phyloP scores from a whole-genome alignment of 164 flowering plant genomes.

The Tetrastigma voinierianum region DNA sequence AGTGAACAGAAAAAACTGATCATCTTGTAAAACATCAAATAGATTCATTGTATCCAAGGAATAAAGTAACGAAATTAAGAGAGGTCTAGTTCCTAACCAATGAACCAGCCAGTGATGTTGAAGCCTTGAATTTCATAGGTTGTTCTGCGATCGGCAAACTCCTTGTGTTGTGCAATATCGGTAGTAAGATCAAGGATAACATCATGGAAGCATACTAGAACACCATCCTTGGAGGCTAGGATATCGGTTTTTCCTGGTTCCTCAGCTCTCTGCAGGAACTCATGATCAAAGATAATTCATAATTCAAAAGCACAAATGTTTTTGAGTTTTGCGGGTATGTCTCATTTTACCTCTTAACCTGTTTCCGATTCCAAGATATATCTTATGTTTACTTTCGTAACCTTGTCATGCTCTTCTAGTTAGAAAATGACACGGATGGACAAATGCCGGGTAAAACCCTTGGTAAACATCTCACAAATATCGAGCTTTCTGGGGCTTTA shows the following conservation, averaged over 20 bases:
- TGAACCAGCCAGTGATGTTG: slow-evolving; percentile 80
- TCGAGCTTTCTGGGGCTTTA: no score
- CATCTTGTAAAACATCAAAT: background rate
- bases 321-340: no score
- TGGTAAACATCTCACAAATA: no score
- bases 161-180: slow-evolving; percentile 63
- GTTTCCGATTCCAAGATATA: no score
- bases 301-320: no score
- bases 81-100: slow-evolving; percentile 42
- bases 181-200: slow-evolving; percentile 81
- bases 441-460: no score
- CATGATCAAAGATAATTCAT: background rate
- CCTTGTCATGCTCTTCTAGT: no score
- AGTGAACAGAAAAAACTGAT: background rate
- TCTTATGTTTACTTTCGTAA: no score
- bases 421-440: no score
- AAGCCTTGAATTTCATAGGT: slow-evolving; percentile 86
- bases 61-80: background rate
- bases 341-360: no score
- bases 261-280: slow-evolving; percentile 81
- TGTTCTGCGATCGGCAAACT: slow-evolving; percentile 76
- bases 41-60: background rate
- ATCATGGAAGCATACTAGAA: slow-evolving; percentile 90
- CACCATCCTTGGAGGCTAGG: slow-evolving; percentile 72
- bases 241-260: slow-evolving; percentile 95